Evolutionary conservation across 1,139 yeast genomes (phyloP), one percentile per base, ranked within the genome.

Genomic region (Suhomyces bolitotheri): DNA sequence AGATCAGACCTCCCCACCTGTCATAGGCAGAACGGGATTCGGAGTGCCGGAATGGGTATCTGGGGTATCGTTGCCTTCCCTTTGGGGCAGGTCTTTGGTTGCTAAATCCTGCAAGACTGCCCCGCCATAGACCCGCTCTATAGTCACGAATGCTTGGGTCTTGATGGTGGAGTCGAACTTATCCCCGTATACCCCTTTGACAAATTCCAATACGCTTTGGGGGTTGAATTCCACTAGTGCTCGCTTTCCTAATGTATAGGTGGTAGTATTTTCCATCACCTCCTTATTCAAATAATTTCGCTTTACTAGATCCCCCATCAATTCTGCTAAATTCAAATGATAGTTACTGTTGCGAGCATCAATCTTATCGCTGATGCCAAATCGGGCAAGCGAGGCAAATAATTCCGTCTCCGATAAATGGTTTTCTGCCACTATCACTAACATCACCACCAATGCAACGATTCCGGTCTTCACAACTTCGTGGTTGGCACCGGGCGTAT

Each of bases 221-320:
- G 73, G 67, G 4, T 52, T 46, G 35, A 67, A 64, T 45, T 71
- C 76, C 23, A 54, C 51, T 16, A 62, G 36, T 3, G 68, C 55
- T 22, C 71, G 46, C 28, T 55, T 48, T 0, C 75, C 75, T 23
- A 71, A 44, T 3, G 53, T 46, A 44, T 61, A 68, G 29, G 54
- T 58, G 7, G 45, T 43, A 8, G 44, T 39, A 11, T 46, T 49
- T 12, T 50, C 56, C 12, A 51, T 40, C 6, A 36, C 31, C n/a
- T 52, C 57, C 28, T 44, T 51, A 12, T 40, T 39, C 6, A 70
- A 30, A 41, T 69, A 70, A n/a, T 66, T 71, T 26, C 47, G 46
- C 40, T 49, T 58, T n/a, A 53, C 53, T 25, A 69, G 49, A 22
- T 66, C 72, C 3, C 42, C 44, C 10, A 71, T 24, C 12, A 68